A percentile compares a stretch with the other conserved stretches of the same genome.
Evolutionary conservation across 2,329 filamentous ascomycete genomes (phyloP).

Genomic region (Neofusicoccum kwambonambiense): DNA sequence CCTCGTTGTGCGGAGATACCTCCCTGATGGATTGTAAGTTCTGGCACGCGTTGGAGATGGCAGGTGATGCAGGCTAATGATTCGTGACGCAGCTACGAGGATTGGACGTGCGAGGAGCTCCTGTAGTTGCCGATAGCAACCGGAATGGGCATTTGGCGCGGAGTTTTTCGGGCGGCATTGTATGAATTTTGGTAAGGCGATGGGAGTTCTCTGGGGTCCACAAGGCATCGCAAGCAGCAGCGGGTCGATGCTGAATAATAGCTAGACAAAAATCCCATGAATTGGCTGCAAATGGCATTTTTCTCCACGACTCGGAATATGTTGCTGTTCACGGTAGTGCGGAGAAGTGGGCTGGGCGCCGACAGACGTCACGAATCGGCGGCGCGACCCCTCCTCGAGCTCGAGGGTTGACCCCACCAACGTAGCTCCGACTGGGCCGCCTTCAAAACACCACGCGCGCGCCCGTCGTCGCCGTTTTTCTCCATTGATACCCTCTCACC

Average conservation of each 20-base stretch:
- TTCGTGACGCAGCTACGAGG: slow-evolving; percentile 73
- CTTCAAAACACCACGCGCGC: slow-evolving; percentile 16
- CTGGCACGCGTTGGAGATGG: background rate
- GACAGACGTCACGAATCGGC: slow-evolving; percentile 18
- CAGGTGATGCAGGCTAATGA: background rate
- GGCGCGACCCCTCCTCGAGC: slow-evolving; percentile 13
- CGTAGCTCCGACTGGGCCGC: slow-evolving; percentile 11
- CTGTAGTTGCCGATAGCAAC: slow-evolving; percentile 42
- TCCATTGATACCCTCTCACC: background rate
- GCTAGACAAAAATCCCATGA: background rate
- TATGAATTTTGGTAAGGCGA: slow-evolving; percentile 36
- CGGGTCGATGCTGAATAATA: slow-evolving; percentile 27
- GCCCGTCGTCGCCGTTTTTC: background rate
- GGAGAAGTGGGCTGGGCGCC: slow-evolving; percentile 16
- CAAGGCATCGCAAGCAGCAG: slow-evolving; percentile 33
- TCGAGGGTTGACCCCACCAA: slow-evolving; percentile 15
- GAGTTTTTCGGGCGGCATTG: slow-evolving; percentile 20
- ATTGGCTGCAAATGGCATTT: slow-evolving; percentile 12
- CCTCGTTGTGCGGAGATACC: slow-evolving; percentile 87
- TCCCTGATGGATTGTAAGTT: slow-evolving; percentile 92
- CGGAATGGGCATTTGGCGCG: slow-evolving; percentile 18
- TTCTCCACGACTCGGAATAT: slow-evolving; percentile 14
- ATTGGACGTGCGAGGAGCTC: slow-evolving; percentile 98
- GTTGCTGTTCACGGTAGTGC: slow-evolving; percentile 17
- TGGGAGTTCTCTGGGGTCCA: slow-evolving; percentile 27